phyloP scores from a whole-genome alignment of 1,284 basidiomycete species.

The Marasmius fiardii region DNA sequence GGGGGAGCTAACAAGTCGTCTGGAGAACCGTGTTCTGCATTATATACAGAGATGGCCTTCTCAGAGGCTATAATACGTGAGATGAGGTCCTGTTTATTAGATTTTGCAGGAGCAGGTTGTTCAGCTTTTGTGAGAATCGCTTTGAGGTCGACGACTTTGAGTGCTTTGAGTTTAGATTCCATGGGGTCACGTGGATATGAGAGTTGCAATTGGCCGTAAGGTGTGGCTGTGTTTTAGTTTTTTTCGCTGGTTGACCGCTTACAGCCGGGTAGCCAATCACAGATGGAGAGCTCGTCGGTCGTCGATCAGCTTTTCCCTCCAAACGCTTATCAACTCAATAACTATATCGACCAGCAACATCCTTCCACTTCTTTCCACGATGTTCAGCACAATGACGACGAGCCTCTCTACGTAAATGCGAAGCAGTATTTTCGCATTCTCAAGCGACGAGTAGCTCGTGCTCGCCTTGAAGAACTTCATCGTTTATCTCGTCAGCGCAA shows the following conservation, averaged over 20 bases:
- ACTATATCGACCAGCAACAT: constrained; percentile 24
- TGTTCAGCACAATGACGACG: constrained; percentile 68
- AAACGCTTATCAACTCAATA: constrained; percentile 47
- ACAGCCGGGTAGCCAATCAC: constrained; percentile 36
- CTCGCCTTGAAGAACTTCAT: constrained; percentile 89
- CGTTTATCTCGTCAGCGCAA: constrained; percentile 89
- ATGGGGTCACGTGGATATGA: constrained; percentile 29
- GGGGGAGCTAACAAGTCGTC: constrained; percentile 37
- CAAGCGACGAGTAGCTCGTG: constrained; percentile 85
- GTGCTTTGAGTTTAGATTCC: constrained; percentile 56
- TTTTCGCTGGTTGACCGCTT: background rate
- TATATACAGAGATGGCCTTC: constrained; percentile 48
- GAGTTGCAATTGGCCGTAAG: constrained; percentile 25
- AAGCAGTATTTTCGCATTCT: constrained; percentile 97
- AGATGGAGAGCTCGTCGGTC: constrained; percentile 33
- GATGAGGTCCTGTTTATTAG: constrained; percentile 67
- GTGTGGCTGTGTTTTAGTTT: constrained; percentile 16
- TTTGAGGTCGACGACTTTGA: constrained; percentile 72
- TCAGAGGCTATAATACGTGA: constrained; percentile 51
- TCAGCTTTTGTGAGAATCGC: constrained; percentile 53
- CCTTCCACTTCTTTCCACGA: constrained; percentile 16
- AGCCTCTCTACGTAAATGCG: constrained; percentile 95
- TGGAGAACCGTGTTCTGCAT: constrained; percentile 25
- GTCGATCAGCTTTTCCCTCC: constrained; percentile 64
- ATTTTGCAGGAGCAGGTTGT: constrained; percentile 46